These are phyloP conservation scores for Colletotrichum kahawae DNA, from an alignment of 2,329 filamentous ascomycete species.

Conservation along the genomic window DNA sequence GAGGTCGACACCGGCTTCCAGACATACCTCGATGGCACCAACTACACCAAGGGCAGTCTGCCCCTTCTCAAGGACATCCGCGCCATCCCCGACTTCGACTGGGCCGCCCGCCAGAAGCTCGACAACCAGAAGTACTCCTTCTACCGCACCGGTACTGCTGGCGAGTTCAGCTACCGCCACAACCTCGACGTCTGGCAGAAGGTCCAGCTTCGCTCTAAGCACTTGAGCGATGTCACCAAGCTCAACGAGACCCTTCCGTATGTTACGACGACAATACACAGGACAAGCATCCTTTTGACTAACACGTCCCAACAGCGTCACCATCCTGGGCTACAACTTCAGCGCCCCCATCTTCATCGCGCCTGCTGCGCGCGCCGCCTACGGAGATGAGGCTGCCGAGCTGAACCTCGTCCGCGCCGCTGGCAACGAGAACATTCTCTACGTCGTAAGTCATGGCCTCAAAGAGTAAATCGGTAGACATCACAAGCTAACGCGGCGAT, in stretches of 20 bases:
- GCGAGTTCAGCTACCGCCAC: slow-evolving; percentile 56
- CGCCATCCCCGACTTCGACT: slow-evolving; percentile 55
- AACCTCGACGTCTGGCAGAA: slow-evolving; percentile 55
- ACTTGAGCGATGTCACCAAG: slow-evolving; percentile 41
- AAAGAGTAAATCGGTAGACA: not conserved
- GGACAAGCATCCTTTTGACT: not conserved
- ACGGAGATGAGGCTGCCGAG: slow-evolving; percentile 48
- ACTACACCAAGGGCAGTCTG: slow-evolving; percentile 37
- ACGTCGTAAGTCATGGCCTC: slow-evolving; percentile 34
- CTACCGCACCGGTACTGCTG: slow-evolving; percentile 53
- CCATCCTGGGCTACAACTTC: slow-evolving; percentile 52
- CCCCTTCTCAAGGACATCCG: slow-evolving; percentile 46
- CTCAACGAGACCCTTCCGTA: slow-evolving; percentile 38
- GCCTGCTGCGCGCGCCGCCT: slow-evolving; percentile 48
- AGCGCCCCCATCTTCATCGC: slow-evolving; percentile 55
- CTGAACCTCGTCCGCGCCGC: slow-evolving; percentile 52
- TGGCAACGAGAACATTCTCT: slow-evolving; percentile 49
- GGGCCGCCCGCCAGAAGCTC: slow-evolving; percentile 48
- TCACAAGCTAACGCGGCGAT: not conserved
- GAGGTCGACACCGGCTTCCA: slow-evolving; percentile 40
- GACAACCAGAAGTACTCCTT: slow-evolving; percentile 48
- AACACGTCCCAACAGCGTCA: slow-evolving; percentile 31
- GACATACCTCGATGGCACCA: slow-evolving; percentile 28
- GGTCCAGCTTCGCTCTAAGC: slow-evolving; percentile 46
- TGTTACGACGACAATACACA: not conserved